Base-by-base conservation (phyloP, 306 rosid genomes). In the Gillenia trifoliata region DNA sequence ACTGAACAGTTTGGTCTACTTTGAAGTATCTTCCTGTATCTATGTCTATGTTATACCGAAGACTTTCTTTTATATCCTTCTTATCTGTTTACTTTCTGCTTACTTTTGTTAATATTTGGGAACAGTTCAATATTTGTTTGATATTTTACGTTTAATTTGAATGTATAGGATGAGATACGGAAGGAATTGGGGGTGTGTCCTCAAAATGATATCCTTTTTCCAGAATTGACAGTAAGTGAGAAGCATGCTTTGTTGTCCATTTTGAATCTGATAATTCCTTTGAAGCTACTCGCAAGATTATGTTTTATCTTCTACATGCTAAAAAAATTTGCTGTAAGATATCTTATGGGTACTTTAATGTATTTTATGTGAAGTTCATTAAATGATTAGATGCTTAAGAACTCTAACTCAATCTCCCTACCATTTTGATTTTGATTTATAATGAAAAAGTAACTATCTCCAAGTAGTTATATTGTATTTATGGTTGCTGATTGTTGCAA, bases 101-200 rank as follows among this genome's bases (percentile, higher is more conserved):
- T 67, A 50, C 55, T 68, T 36, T 49, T 13, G 61, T 59, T n/a
- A 10, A 25, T 52, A 34, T 25, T 28, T 15, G 19, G 52, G 36
- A 20, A 41, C 41, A 26, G 43, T 28, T 56, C 26, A 25, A 16
- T 55, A 4, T 26, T 31, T 55, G 60, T 75, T 63, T 36, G 71
- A 63, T 64, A 6, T 63, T 81, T 69, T 36, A 33, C 72, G 61
- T 73, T 56, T 11, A 8, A 38, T 30, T 59, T 67, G 66, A 45
- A 68, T 63, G 62, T 87, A 84, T 79, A 94, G 98, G 96, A 91
- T 80, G 98, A 94, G 80, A 91, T 94, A 86, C 94, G 98, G 80
- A 91, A 87, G 84, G 87, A 84, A 74, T 86, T 94, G 83, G 98
- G 98, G 66, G 97, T 94, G 64, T 94, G 98, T 78, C 98, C 98